These are phyloP conservation scores for Peribolospora kevripleyi DNA, from an alignment of 768 basidiomycete species.

Conservation along the genomic window DNA sequence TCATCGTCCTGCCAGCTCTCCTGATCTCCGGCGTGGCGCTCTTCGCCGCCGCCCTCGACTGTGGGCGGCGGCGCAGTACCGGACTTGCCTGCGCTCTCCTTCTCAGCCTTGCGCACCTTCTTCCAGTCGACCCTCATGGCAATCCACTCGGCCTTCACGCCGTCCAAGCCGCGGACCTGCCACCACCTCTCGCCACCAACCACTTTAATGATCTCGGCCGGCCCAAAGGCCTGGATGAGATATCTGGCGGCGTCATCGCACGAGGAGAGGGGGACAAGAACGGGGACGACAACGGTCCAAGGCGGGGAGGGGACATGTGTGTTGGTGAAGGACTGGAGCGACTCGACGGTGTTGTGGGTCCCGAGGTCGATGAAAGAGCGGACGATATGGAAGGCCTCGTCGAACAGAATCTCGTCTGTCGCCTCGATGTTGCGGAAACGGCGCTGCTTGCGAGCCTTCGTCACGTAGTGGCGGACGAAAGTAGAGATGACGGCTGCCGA, in stretches of 20 bases:
- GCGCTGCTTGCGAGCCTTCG: constrained; percentile 24
- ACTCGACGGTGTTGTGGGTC: constrained; percentile 37
- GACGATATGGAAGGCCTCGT: constrained; percentile 48
- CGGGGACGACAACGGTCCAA: constrained; percentile 20
- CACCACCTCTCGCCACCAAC: constrained; percentile 92
- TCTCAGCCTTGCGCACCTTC: constrained; percentile 4
- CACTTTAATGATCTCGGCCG: constrained; percentile 37
- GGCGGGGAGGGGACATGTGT: constrained; percentile 21
- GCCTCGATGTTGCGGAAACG: constrained; percentile 22
- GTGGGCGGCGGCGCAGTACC: constrained; percentile 1
- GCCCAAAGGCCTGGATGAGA: constrained; percentile 54
- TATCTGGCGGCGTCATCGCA: constrained; percentile 18
- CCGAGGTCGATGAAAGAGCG: constrained; percentile 34
- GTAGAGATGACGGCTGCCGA: constrained; percentile 32
- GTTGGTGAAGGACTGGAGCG: constrained; percentile 28
- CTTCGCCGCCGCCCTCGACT: constrained; percentile 9
- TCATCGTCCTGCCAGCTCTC: neutral
- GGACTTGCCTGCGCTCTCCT: constrained; percentile 2
- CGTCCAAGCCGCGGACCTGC: constrained; percentile 66
- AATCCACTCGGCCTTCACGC: constrained; percentile 24
- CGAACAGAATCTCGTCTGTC: constrained; percentile 41
- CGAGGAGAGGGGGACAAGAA: constrained; percentile 18
- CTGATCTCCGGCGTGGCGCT: neutral
- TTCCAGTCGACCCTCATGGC: constrained; percentile 18
- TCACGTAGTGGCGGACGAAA: constrained; percentile 27